A percentile compares a stretch with the other conserved stretches of the same genome.
Evolutionary conservation across 2,329 filamentous ascomycete genomes (phyloP).

Genomic region (Colletotrichum abscissum): DNA sequence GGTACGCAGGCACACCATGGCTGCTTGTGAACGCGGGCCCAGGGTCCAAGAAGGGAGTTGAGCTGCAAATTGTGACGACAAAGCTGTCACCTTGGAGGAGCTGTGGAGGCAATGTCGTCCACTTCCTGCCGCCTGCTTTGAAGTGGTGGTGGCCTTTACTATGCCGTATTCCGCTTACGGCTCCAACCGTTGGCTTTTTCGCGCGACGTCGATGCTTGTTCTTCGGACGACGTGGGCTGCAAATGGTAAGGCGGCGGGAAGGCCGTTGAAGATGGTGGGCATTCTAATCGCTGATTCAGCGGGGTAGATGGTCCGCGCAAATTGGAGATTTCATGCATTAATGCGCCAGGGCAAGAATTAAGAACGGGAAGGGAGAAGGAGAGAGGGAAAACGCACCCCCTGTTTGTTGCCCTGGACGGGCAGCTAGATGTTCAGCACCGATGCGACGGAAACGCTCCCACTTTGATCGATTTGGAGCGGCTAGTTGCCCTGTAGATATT

Average conservation of each 20-base stretch:
- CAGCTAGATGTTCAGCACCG: neutral
- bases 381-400: conserved; percentile 4
- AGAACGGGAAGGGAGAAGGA: neutral
- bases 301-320: conserved; percentile 33
- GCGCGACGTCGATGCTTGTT: conserved; percentile 8
- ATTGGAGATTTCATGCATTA: conserved; percentile 34
- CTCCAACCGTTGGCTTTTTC: conserved; percentile 5
- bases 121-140: neutral
- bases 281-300: conserved; percentile 35
- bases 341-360: conserved; percentile 22
- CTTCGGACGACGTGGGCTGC: conserved; percentile 25
- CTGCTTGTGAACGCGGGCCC: neutral
- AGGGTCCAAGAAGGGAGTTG: conserved; percentile 1
- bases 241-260: conserved; percentile 34
- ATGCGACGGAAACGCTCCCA: conserved; percentile 9
- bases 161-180: conserved; percentile 7
- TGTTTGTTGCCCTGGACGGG: neutral
- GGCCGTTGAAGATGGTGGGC: conserved; percentile 32
- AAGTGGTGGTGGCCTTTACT: neutral
- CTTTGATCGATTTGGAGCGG: conserved; percentile 6
- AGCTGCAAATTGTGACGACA: conserved; percentile 16
- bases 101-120: conserved; percentile 19
- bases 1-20: neutral
- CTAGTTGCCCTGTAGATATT: conserved; percentile 30
- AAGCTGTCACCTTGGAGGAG: neutral